Base-by-base conservation (phyloP, 495 filamentous ascomycete genomes). In the Penicillium subrubescens region DNA sequence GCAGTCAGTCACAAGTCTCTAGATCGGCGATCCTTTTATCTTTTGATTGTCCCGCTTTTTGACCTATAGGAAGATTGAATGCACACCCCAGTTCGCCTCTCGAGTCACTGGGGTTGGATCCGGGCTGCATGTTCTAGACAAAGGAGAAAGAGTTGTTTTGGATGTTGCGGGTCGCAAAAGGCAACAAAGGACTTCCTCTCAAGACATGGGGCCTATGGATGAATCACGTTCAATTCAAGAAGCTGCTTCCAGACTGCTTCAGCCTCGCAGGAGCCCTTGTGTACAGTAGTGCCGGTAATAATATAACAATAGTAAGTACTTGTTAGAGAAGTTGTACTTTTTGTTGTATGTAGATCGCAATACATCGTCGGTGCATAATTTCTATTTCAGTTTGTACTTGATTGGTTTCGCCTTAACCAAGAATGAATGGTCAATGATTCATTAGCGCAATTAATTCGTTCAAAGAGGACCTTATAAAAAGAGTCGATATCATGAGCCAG, bases 111-210 rank as follows among this genome's bases (percentile, higher is more conserved):
- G 29, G 33, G 53, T 12, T 54, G 53, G n/a, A 21, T 31, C 4
- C n/a, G n/a, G 33, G 37, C 53, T 34, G 8, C 53, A 56, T 5
- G 53, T 33, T 35, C 53, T n/a, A 56, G 53, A 56, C 53, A 56
- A 56, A 33, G 29, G 17, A 56, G 31, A 37, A 56, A 35, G 53
- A 35, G 11, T 35, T 25, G 31, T 55, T 51, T 50, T 25, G 25
- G 23, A 34, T 29, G n/a, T 34, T 48, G 57, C 41, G 44, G 41
- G 27, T 57, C 35, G 55, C 55, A 29, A 46, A 44, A 46, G 41
- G 57, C 57, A 50, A 50, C 57, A 50, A 59, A 48, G 37, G 37
- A 59, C 39, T 25, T 46, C 17, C 17, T 4, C 5, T 44, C 41
- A 14, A 44, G 46, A 27, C 46, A 29, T 27, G 46, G 46, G 46